phyloP scores from a whole-genome alignment of 805 yeast genomes.

The Saccharomycopsis guyanensis region DNA sequence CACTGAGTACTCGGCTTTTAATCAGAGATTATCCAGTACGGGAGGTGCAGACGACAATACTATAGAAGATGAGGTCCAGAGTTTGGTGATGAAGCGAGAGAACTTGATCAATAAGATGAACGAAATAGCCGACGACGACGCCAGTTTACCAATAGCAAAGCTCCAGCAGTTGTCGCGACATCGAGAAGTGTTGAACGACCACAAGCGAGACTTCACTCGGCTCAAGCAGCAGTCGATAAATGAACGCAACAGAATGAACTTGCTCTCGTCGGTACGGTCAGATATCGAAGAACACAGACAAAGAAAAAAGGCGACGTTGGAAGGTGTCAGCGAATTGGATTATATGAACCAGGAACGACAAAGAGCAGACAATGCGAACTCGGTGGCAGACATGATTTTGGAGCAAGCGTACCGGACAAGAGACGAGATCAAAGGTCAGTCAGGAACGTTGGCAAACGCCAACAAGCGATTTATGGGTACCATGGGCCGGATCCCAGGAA shows the following conservation, averaged over 20 bases:
- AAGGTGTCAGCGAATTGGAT: conserved; percentile 43
- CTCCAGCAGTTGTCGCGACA: conserved; percentile 79
- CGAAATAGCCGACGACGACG: conserved; percentile 39
- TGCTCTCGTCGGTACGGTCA: conserved; percentile 66
- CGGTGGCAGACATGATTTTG: conserved; percentile 69
- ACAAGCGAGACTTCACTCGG: conserved; percentile 52
- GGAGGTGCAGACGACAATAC: conserved; percentile 1
- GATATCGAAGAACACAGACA: conserved; percentile 69
- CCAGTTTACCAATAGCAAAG: conserved; percentile 60
- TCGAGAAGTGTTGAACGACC: conserved; percentile 66
- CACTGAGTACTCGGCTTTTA: conserved; percentile 9
- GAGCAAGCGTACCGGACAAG: conserved; percentile 86
- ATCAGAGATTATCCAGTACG: conserved; percentile 5
- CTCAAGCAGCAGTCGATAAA: conserved; percentile 53
- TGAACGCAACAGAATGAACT: conserved; percentile 68
- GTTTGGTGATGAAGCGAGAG: conserved; percentile 13
- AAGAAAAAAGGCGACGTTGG: conserved; percentile 25
- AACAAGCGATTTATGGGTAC: conserved; percentile 55
- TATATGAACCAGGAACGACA: conserved; percentile 73
- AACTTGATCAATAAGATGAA: conserved; percentile 14
- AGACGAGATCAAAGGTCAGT: conserved; percentile 73
- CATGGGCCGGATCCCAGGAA: conserved; percentile 71
- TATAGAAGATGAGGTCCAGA: conserved; percentile 2
- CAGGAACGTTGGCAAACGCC: conserved; percentile 54
- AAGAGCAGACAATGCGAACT: conserved; percentile 65